Conservation (phyloP, 768 basidiomycete species). For the Rhizopogon rudus region DNA sequence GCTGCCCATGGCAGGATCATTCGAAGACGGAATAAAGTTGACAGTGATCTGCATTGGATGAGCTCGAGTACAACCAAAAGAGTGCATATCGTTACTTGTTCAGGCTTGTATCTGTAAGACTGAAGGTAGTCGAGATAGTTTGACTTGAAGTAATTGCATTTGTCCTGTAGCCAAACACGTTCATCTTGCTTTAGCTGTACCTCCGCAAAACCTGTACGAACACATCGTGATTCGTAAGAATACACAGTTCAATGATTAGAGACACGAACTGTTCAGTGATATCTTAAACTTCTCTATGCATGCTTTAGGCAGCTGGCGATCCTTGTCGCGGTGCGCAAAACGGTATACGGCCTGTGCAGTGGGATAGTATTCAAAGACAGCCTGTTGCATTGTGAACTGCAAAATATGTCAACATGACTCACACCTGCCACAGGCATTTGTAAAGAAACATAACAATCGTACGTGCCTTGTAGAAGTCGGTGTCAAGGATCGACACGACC, state of each 20-base stretch:
- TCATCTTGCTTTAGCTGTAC: conserved; percentile 59
- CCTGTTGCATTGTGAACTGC: conserved; percentile 95
- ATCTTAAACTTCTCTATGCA: conserved; percentile 30
- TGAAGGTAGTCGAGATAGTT: conserved; percentile 77
- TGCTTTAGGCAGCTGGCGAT: conserved; percentile 52
- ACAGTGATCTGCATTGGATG: conserved; percentile 47
- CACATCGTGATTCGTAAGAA: conserved; percentile 34
- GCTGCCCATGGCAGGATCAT: conserved; percentile 47
- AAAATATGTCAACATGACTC: not conserved
- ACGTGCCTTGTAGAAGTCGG: conserved; percentile 87
- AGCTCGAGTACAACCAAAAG: not conserved
- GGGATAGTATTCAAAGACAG: conserved; percentile 76
- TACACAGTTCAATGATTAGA: conserved; percentile 2
- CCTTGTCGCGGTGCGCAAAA: conserved; percentile 74
- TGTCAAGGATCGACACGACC: conserved; percentile 70
- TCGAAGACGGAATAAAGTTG: conserved; percentile 54
- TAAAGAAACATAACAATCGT: not conserved
- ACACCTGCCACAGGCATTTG: not conserved
- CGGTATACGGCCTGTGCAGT: conserved; percentile 62
- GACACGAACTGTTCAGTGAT: conserved; percentile 55
- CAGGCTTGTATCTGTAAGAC: conserved; percentile 65
- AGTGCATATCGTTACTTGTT: conserved; percentile 17
- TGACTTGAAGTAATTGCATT: conserved; percentile 70
- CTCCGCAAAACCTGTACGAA: conserved; percentile 59
- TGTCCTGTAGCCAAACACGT: conserved; percentile 53